Evolutionary conservation across 2,329 filamentous ascomycete species (phyloP), one percentile per base, ranked within the genome.

Genomic region (Alternaria triticimaculans): DNA sequence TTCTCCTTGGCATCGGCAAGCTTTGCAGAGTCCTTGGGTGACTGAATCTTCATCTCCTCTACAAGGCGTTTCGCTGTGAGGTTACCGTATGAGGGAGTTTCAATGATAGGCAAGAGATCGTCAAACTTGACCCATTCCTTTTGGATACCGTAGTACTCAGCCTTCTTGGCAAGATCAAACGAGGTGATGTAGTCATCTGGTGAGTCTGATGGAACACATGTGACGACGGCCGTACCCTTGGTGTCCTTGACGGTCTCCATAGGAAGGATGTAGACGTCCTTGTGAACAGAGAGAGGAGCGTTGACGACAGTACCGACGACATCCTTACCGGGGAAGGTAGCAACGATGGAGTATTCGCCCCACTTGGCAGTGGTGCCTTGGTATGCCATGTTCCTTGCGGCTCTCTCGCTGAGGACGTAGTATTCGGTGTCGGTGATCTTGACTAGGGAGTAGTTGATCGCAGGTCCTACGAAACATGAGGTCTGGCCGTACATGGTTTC

Each of bases 401-500:
- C 90, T 62, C 93, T 87, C 71, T 96, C 90, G 14, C 92, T 96
- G 68, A 94, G 87, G 64, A 98, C 86, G 76, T 90, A 96, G 82
- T 93, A 97, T 71, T 97, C 92, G 68, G 77, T 80, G 37, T 82
- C 83, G 30, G 77, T 75, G 49, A 89, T 88, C 80, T 93, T 92
- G 86, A 93, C 97, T 67, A 99, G 83, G 55, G 95, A 95, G 76
- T 99, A 99, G 48, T 86, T 88, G 75, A 98, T 91, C 77, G 91
- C 92, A 10, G 96, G 95, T 4, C 94, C 93, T 51, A 99, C 93
- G 73, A 98, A 99, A 80, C 94, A 97, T 83, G 93, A 96, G 5
- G 90, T 96, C 82, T 98, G 96, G 44, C 96, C 96, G 78, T 98
- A 99, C 95, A 99, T 98, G 37, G 96, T 99, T 85, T 99, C 96